These are phyloP conservation scores for Jimgerdemannia lactiflua DNA, from an alignment of 192 early-diverging fungal genomes.

Conservation along the genomic window DNA sequence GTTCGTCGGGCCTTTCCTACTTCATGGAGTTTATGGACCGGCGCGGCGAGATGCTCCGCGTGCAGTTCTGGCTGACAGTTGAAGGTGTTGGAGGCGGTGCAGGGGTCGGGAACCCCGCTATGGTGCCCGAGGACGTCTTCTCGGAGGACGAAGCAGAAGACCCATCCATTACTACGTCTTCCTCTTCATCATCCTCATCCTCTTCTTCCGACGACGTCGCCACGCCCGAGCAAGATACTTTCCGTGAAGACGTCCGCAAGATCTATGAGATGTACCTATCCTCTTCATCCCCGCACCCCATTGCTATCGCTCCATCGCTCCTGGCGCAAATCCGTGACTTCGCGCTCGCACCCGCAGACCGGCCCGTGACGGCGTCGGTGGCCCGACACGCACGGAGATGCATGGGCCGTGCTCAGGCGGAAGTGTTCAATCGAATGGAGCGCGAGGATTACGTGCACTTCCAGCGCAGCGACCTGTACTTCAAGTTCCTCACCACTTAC, in stretches of 20 bases:
- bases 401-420: conserved; percentile 49
- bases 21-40: conserved; percentile 84
- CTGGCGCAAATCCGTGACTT: conserved; percentile 19
- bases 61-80: conserved; percentile 76
- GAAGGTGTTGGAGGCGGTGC: conserved; percentile 45
- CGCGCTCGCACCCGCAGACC: conserved; percentile 16
- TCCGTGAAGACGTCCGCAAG: conserved; percentile 47
- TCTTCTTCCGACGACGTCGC: conserved; percentile 8
- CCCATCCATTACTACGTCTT: conserved; percentile 12
- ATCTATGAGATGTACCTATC: conserved; percentile 51
- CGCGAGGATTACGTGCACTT: conserved; percentile 57
- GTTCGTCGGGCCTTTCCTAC: conserved; percentile 62
- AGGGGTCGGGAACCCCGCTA: conserved; percentile 7
- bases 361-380: not conserved
- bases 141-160: conserved; percentile 5
- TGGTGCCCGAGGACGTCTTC: not conserved
- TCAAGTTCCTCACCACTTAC: conserved; percentile 56
- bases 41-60: conserved; percentile 53
- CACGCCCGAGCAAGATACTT: conserved; percentile 20
- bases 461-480: conserved; percentile 57
- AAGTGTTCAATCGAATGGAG: conserved; percentile 65
- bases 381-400: not conserved
- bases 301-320: conserved; percentile 20
- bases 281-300: conserved; percentile 31
- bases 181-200: conserved; percentile 1